These are phyloP conservation scores for Xylariaceae sp. DNA, from an alignment of 2,329 filamentous ascomycete species.

Conservation along the genomic window DNA sequence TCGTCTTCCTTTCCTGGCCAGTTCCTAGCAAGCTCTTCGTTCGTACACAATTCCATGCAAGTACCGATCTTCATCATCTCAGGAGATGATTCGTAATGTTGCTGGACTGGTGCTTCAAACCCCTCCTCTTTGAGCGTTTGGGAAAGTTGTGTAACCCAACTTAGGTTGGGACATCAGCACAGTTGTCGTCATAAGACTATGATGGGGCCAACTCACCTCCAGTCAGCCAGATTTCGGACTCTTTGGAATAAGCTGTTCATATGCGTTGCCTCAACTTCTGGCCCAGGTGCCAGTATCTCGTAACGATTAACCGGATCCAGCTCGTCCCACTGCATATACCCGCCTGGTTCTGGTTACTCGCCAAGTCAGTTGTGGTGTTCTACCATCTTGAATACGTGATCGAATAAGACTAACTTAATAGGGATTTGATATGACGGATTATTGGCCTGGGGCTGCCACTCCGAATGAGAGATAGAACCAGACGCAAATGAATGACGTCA, in stretches of 20 bases:
- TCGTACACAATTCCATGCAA: conserved; percentile 10
- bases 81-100: background rate
- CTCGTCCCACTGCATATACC: conserved; percentile 27
- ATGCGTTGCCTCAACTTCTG: conserved; percentile 1
- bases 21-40: conserved; percentile 18
- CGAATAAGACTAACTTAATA: conserved; percentile 11
- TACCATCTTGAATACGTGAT: no score
- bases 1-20: conserved; percentile 4
- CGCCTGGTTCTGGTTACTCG: conserved; percentile 13
- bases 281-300: conserved; percentile 2
- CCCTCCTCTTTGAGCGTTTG: conserved; percentile 20
- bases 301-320: conserved; percentile 18
- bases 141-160: conserved; percentile 19
- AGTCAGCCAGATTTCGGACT: conserved; percentile 11
- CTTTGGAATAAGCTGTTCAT: conserved; percentile 11
- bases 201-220: conserved; percentile 11
- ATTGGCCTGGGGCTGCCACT: conserved; percentile 17
- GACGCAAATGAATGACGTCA: conserved; percentile 21
- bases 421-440: conserved; percentile 23
- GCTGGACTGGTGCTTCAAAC: conserved; percentile 11
- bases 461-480: conserved; percentile 18
- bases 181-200: background rate
- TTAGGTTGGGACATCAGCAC: background rate
- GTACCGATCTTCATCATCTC: conserved; percentile 18
- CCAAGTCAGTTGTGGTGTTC: background rate